A percentile compares a stretch with the other conserved stretches of the same genome.
These are phyloP conservation scores for Phytophthora sp. DNA, from an alignment of 352 stramenopile genomes.

Conservation along the genomic window DNA sequence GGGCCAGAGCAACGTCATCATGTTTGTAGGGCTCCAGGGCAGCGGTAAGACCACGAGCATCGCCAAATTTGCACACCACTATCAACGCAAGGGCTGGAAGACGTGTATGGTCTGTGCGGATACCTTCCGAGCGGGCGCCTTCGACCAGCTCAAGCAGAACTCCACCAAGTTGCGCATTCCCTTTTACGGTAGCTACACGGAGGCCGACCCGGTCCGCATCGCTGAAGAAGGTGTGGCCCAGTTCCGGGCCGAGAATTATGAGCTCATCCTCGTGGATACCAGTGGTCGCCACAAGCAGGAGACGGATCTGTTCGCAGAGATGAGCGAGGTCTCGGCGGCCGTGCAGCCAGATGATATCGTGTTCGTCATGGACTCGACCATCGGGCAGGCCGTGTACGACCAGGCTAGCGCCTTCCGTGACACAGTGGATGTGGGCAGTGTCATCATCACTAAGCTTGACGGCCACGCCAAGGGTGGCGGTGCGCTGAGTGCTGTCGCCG, in stretches of 20 bases:
- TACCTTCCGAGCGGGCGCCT: constrained; percentile 98
- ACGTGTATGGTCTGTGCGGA: constrained; percentile 99
- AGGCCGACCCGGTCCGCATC: constrained; percentile 98
- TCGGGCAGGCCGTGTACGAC: constrained; percentile 98
- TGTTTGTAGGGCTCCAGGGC: constrained; percentile 94
- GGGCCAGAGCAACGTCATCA: constrained; percentile 92
- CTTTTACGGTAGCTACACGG: constrained; percentile 99
- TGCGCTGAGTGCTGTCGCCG: constrained; percentile 97
- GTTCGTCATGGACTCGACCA: constrained; percentile 99
- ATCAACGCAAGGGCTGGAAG: constrained; percentile 98
- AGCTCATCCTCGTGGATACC: constrained; percentile 99
- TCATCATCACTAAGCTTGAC: constrained; percentile 99
- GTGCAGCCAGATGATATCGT: constrained; percentile 97
- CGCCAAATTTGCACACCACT: constrained; percentile 99
- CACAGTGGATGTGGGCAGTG: constrained; percentile 96
- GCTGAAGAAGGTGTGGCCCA: constrained; percentile 97
- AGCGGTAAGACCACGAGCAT: constrained; percentile 99
- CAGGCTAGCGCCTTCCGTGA: constrained; percentile 96
- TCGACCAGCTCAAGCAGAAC: constrained; percentile 99
- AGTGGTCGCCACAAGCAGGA: constrained; percentile 99
- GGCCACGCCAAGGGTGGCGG: constrained; percentile 99
- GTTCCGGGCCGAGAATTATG: constrained; percentile 97
- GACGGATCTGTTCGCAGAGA: constrained; percentile 98
- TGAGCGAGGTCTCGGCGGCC: constrained; percentile 97
- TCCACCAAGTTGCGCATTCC: constrained; percentile 97